Evolutionary conservation across 805 yeast genomes (phyloP).

Genomic region (Blastobotrys peoriensis): DNA sequence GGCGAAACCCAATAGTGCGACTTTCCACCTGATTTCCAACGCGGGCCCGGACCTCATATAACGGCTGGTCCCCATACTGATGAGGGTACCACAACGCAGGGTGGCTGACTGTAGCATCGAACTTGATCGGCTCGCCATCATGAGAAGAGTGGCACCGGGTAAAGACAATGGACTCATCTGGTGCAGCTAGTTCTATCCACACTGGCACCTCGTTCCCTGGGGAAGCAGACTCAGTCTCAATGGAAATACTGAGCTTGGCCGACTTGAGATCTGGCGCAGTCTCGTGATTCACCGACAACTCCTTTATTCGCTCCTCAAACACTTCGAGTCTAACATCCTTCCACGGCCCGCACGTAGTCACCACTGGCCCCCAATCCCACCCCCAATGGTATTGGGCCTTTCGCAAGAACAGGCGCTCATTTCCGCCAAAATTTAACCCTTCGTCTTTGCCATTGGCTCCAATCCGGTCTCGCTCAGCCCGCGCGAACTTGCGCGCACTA

Average conservation of each 20-base stretch:
- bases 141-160: neutral
- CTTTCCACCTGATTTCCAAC: neutral
- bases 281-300: constrained; percentile 13
- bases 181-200: neutral
- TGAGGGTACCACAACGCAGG: constrained; percentile 40
- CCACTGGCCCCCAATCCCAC: constrained; percentile 53
- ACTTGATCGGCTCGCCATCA: neutral
- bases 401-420: constrained; percentile 38
- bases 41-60: constrained; percentile 26
- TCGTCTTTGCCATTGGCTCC: constrained; percentile 1
- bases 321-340: constrained; percentile 32
- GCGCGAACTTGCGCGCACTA: constrained; percentile 10
- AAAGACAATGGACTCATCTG: neutral
- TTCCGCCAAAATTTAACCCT: constrained; percentile 34
- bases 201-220: constrained; percentile 1
- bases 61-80: constrained; percentile 34
- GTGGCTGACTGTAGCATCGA: neutral
- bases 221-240: constrained; percentile 3
- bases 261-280: neutral
- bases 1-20: constrained; percentile 35
- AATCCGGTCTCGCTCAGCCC: constrained; percentile 8
- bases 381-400: constrained; percentile 52
- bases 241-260: neutral
- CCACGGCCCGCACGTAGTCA: constrained; percentile 42
- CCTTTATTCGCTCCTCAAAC: constrained; percentile 19